phyloP scores from a whole-genome alignment of 1,284 basidiomycete species.

The Austroboletus rostrupii region DNA sequence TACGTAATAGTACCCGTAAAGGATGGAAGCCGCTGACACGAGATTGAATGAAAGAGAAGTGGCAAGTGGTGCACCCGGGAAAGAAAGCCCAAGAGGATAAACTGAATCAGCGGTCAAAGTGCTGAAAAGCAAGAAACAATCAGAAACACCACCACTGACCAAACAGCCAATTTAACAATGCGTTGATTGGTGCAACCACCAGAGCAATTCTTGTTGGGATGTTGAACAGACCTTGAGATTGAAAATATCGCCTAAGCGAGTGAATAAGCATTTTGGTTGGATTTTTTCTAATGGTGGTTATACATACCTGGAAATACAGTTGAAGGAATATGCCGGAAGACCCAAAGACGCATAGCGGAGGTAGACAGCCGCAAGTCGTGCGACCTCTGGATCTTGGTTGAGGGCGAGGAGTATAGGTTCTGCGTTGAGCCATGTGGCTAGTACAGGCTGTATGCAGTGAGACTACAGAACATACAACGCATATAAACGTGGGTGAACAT shows the following conservation, averaged over 20 bases:
- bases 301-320: constrained; percentile 58
- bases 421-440: constrained; percentile 76
- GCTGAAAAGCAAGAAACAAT: constrained; percentile 3
- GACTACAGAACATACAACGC: not conserved
- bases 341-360: constrained; percentile 78
- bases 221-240: constrained; percentile 84
- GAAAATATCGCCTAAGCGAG: constrained; percentile 71
- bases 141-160: constrained; percentile 38
- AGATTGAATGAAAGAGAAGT: constrained; percentile 89
- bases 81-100: constrained; percentile 78
- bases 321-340: constrained; percentile 86
- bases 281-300: constrained; percentile 11
- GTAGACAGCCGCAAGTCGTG: constrained; percentile 74
- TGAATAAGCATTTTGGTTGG: not conserved
- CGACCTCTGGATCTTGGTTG: constrained; percentile 87
- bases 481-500: constrained; percentile 26
- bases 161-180: constrained; percentile 82
- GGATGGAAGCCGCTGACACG: constrained; percentile 63
- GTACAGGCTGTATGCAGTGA: constrained; percentile 51
- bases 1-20: constrained; percentile 72
- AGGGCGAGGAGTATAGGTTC: constrained; percentile 78
- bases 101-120: constrained; percentile 51
- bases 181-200: constrained; percentile 85
- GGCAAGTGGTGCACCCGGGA: constrained; percentile 90
- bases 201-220: constrained; percentile 86